Evolutionary conservation across 2,329 filamentous ascomycete genomes (phyloP), one percentile per base, ranked within the genome.

Genomic region (Calonectria fujianensis): DNA sequence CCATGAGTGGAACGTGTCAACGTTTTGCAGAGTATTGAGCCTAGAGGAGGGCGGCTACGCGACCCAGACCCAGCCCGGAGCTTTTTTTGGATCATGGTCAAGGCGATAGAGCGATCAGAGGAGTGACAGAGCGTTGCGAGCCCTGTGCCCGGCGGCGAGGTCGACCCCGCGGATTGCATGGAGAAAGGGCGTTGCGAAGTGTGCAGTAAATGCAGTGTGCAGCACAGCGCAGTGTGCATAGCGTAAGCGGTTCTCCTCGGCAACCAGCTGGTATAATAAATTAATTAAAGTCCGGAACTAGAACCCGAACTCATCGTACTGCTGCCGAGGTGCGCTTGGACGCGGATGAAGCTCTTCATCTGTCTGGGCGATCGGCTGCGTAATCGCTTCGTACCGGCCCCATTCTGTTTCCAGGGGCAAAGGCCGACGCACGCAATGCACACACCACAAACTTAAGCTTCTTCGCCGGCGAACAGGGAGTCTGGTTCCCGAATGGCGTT

Each of bases 381-480:
- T 80, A 79, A 77, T 73, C 69, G 71, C 69, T 77, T 69, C 61
- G 75, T 71, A 74, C 68, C 74, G 75, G 76, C 75, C 54, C 70
- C 72, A 72, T 74, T 65, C 72, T 75, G 45, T 66, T 77, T 77
- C 77, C 79, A 80, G 79, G 79, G 79, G 77, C 75, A 20, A 65
- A 41, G 54, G 54, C 50, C 75, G 72, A 76, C 76, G 79, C 76
- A 64, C 54, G 65, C 45, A 78, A 78, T 76, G 68, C 61, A 74
- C 69, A 76, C 74, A 77, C 77, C 79, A 80, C 77, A 73, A 50
- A 77, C 75, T 80, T 80, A 80, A 80, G 79, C 79, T 80, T 80
- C 79, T 80, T 80, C 73, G 41, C 48, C n/a, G 69, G 39, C 69
- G 74, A 74, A 76, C 72, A 76, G 72, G 59, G 74, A 57, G 59